Evolutionary conservation across 257 asterid species (phyloP).

Genomic region (Plantago ovata): DNA sequence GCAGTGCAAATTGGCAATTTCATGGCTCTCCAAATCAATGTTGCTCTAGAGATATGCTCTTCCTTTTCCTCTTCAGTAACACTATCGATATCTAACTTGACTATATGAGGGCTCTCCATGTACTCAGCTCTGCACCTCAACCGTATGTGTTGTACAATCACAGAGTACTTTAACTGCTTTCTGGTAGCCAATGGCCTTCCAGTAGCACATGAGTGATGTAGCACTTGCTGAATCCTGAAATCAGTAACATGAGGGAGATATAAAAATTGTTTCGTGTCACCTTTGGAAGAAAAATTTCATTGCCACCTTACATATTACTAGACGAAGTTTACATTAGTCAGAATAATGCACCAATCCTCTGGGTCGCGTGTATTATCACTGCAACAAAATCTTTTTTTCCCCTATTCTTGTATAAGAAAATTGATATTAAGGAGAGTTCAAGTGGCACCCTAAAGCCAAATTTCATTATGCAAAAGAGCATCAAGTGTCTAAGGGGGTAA

Average conservation of each 20-base stretch:
- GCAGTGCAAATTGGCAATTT: slow-evolving; percentile 61
- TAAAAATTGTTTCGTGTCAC: too few relatives aligned
- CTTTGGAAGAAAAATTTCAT: too few relatives aligned
- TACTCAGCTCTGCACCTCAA: slow-evolving; percentile 31
- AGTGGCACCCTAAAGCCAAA: too few relatives aligned
- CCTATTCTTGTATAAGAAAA: too few relatives aligned
- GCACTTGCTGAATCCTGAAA: slow-evolving; percentile 40
- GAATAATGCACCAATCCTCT: too few relatives aligned
- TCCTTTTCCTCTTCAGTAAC: slow-evolving; percentile 24
- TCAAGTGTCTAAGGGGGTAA: too few relatives aligned
- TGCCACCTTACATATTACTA: too few relatives aligned
- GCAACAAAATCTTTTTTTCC: too few relatives aligned
- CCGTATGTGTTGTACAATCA: slow-evolving; percentile 20
- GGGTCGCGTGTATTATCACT: too few relatives aligned
- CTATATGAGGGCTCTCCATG: neutral
- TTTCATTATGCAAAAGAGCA: too few relatives aligned
- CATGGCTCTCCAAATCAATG: slow-evolving; percentile 82
- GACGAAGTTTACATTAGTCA: too few relatives aligned
- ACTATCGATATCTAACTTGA: slow-evolving; percentile 4
- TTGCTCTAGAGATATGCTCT: slow-evolving; percentile 41
- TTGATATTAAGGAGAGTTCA: too few relatives aligned
- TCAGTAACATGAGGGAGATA: neutral
- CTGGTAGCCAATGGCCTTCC: slow-evolving; percentile 22
- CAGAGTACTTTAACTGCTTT: slow-evolving; percentile 21
- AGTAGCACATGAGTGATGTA: slow-evolving; percentile 22